Evolutionary conservation across 2,329 filamentous ascomycete genomes (phyloP).

Genomic region (Penicillium paneum): DNA sequence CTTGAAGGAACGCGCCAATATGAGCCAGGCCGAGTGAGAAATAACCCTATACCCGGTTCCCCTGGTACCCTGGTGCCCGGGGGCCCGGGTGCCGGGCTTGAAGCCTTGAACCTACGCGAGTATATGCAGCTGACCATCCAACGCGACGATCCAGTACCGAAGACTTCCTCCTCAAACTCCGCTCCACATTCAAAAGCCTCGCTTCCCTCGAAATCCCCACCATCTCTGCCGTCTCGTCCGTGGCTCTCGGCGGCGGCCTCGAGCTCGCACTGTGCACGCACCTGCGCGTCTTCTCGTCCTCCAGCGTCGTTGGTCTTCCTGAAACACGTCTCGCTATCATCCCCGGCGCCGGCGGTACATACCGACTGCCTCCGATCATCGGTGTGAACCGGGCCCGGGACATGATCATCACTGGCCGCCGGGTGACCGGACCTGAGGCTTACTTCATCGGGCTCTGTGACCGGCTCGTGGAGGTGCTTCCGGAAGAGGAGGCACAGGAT

Average conservation of each 20-base stretch:
- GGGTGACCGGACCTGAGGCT: constrained; percentile 77
- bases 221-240: constrained; percentile 79
- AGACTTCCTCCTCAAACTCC: constrained; percentile 73
- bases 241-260: constrained; percentile 87
- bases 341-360: constrained; percentile 89
- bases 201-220: constrained; percentile 79
- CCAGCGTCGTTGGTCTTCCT: constrained; percentile 75
- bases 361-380: constrained; percentile 77
- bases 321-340: constrained; percentile 93
- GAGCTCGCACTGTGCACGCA: constrained; percentile 88
- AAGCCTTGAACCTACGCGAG: neutral
- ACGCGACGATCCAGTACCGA: constrained; percentile 59
- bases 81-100: neutral
- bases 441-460: constrained; percentile 90
- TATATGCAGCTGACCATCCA: neutral
- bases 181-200: constrained; percentile 70
- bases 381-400: constrained; percentile 81
- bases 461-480: constrained; percentile 75
- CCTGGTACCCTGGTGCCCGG: neutral
- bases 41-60: neutral
- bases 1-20: constrained; percentile 78
- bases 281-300: constrained; percentile 80
- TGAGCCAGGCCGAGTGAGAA: constrained; percentile 72
- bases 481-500: constrained; percentile 52
- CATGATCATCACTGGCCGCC: constrained; percentile 83